Evolutionary conservation across 2,329 filamentous ascomycete species (phyloP).

Genomic region (Neopestalotiopsis clavispora): DNA sequence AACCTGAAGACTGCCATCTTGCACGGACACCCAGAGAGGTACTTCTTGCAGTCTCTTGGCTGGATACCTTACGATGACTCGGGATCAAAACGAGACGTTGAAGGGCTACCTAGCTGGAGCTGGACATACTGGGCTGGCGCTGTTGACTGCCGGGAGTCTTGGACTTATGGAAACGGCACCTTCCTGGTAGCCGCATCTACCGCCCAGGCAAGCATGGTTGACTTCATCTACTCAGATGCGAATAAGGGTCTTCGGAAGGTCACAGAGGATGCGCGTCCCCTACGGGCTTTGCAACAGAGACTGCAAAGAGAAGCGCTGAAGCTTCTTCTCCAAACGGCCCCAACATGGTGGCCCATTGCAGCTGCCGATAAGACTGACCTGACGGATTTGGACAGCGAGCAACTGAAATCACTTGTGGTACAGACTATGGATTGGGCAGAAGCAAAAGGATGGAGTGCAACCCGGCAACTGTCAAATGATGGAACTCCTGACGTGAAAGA

Average conservation of each 20-base stretch:
- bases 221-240: neutral
- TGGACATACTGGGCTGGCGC: neutral
- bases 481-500: neutral
- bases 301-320: neutral
- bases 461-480: neutral
- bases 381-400: neutral
- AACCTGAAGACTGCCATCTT: neutral
- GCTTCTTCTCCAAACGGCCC: neutral
- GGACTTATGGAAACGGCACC: neutral
- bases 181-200: neutral
- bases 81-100: neutral
- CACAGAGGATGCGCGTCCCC: neutral
- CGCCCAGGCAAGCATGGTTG: neutral
- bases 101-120: slow-evolving; percentile 11
- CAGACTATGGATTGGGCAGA: neutral
- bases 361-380: too few species aligned
- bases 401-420: neutral
- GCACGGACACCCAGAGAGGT: neutral
- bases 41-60: neutral
- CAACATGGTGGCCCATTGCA: neutral
- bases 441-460: too few species aligned
- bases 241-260: neutral
- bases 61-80: neutral
- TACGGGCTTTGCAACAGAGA: neutral
- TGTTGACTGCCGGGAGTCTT: neutral